phyloP scores from a whole-genome alignment of 768 basidiomycete genomes.

The Lentinula sp. region DNA sequence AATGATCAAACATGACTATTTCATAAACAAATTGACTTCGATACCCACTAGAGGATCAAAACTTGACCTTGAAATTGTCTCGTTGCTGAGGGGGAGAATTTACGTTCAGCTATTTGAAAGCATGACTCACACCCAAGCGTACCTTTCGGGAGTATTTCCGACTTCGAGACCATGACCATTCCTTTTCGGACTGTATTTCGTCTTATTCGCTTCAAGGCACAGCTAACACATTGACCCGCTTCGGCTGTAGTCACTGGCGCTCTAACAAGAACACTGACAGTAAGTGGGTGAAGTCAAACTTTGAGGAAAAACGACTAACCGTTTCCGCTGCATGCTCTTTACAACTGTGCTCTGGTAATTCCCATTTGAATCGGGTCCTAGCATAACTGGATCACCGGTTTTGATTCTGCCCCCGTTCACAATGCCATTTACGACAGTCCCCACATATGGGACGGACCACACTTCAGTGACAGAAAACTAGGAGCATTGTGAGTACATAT shows the following conservation, averaged over 20 bases:
- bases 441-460: conserved; percentile 84
- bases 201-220: conserved; percentile 87
- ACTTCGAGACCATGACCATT: conserved; percentile 85
- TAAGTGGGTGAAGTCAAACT: not conserved
- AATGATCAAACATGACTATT: conserved; percentile 1
- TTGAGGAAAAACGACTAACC: conserved; percentile 34
- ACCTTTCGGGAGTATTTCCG: conserved; percentile 77
- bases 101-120: not conserved
- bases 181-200: conserved; percentile 84
- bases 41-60: conserved; percentile 80
- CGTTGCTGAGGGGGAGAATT: conserved; percentile 42
- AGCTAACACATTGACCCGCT: conserved; percentile 92
- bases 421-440: conserved; percentile 82
- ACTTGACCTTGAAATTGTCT: conserved; percentile 90
- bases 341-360: conserved; percentile 75
- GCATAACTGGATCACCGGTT: conserved; percentile 73
- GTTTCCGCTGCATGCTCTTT: conserved; percentile 92
- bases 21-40: not conserved
- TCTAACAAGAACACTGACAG: conserved; percentile 27
- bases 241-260: conserved; percentile 81
- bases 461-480: conserved; percentile 84
- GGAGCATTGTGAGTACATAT: conserved; percentile 17
- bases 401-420: conserved; percentile 70
- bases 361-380: conserved; percentile 93
- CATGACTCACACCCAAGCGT: conserved; percentile 9